Evolutionary conservation across 2,329 filamentous ascomycete genomes (phyloP).

Genomic region (Shiraia sp.): DNA sequence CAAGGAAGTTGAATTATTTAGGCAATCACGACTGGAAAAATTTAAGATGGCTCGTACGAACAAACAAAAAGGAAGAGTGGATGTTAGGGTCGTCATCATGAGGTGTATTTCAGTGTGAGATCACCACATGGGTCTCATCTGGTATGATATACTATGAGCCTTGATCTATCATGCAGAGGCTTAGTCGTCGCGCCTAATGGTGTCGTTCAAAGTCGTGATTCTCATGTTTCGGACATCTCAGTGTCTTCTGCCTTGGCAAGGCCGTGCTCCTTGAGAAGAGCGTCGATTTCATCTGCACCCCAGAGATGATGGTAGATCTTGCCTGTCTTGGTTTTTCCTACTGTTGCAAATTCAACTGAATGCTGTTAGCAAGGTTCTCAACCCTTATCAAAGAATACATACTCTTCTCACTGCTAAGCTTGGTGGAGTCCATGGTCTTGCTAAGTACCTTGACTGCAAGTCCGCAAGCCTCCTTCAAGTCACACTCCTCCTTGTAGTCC

Average conservation of each 20-base stretch:
- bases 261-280: conserved; percentile 91
- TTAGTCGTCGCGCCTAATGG: conserved; percentile 23
- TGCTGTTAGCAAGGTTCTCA: conserved; percentile 24
- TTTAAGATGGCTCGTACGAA: not conserved
- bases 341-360: conserved; percentile 94
- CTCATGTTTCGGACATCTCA: conserved; percentile 42
- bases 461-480: conserved; percentile 92
- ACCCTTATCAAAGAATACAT: conserved; percentile 49
- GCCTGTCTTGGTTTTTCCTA: conserved; percentile 91
- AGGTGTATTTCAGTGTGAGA: conserved; percentile 30
- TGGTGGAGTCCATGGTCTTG: conserved; percentile 99
- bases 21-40: not conserved
- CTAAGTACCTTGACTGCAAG: conserved; percentile 98
- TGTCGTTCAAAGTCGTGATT: conserved; percentile 24
- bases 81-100: conserved; percentile 22
- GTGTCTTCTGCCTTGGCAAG: conserved; percentile 68
- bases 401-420: conserved; percentile 99
- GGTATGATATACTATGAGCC: conserved; percentile 38
- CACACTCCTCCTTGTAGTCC: conserved; percentile 98
- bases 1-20: too few species aligned
- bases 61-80: not conserved
- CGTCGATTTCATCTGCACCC: conserved; percentile 95
- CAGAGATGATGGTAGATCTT: conserved; percentile 98
- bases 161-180: conserved; percentile 32
- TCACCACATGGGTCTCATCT: conserved; percentile 33